These are phyloP conservation scores for Pulveroboletus sp. DNA, from an alignment of 768 basidiomycete genomes.

Conservation along the genomic window DNA sequence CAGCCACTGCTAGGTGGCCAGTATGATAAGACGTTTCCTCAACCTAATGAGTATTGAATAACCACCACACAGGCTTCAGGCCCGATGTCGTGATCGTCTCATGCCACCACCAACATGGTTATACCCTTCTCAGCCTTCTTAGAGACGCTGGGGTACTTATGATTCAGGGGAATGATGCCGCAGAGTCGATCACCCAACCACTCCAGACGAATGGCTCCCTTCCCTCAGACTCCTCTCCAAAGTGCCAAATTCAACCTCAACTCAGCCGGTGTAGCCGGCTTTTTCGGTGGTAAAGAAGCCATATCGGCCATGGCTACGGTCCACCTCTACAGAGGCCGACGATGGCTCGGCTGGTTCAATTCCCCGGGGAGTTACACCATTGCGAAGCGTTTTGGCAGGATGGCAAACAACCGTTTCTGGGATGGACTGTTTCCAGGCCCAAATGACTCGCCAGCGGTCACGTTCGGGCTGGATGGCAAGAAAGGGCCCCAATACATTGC, in stretches of 20 bases:
- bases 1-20: no score
- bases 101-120: neutral
- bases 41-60: no score
- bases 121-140: neutral
- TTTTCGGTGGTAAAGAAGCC: conserved; percentile 38
- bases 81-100: no score
- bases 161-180: neutral
- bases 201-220: conserved; percentile 7
- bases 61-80: neutral
- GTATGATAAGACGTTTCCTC: no score
- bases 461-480: conserved; percentile 30
- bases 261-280: conserved; percentile 31
- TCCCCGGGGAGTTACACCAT: conserved; percentile 33
- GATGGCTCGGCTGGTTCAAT: conserved; percentile 36
- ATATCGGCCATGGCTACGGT: conserved; percentile 34
- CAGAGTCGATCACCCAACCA: neutral
- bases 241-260: conserved; percentile 21
- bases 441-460: conserved; percentile 20
- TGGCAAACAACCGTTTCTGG: conserved; percentile 32
- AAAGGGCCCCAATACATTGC: conserved; percentile 29
- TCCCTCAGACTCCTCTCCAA: conserved; percentile 10
- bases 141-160: conserved; percentile 1
- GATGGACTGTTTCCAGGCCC: conserved; percentile 31
- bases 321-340: conserved; percentile 28
- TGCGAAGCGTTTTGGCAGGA: conserved; percentile 31